Evolutionary conservation across 73 alveolate species (phyloP).

Genomic region (Effrenium voratum): DNA sequence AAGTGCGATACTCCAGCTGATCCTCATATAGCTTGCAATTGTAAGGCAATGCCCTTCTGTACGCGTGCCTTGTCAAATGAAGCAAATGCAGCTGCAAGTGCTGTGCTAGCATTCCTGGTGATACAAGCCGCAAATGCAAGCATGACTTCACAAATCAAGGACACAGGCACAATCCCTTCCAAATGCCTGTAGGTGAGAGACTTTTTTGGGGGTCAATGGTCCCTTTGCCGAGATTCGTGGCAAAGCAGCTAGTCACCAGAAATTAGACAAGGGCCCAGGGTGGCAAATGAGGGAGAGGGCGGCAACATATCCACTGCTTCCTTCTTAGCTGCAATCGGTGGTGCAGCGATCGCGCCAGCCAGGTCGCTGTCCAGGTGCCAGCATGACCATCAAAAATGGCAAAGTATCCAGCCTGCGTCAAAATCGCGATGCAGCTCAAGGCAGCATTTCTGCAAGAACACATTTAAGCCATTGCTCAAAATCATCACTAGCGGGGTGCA

Average conservation of each 20-base stretch:
- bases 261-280: too few relatives aligned
- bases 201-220: too few relatives aligned
- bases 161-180: too few relatives aligned
- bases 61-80: slow-evolving; percentile 28
- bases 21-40: neutral
- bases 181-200: too few relatives aligned
- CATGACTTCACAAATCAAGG: too few relatives aligned
- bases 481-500: neutral
- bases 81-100: slow-evolving; percentile 33
- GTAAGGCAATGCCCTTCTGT: neutral
- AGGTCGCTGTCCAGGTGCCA: slow-evolving; percentile 47
- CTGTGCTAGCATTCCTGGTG: slow-evolving; percentile 5
- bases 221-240: too few relatives aligned
- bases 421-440: neutral
- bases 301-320: too few relatives aligned
- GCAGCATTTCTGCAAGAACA: neutral
- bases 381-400: slow-evolving; percentile 81
- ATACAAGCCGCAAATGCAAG: too few relatives aligned
- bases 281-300: too few relatives aligned
- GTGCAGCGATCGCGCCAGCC: slow-evolving; percentile 56
- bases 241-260: too few relatives aligned
- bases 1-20: slow-evolving; percentile 38
- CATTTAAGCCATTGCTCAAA: neutral
- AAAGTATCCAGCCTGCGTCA: slow-evolving; percentile 49
- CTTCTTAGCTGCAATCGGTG: slow-evolving; percentile 37